A percentile compares a stretch with the other conserved stretches of the same genome.
Conservation (phyloP, 1,284 basidiomycete species). For the Apiotrichum siamense region DNA sequence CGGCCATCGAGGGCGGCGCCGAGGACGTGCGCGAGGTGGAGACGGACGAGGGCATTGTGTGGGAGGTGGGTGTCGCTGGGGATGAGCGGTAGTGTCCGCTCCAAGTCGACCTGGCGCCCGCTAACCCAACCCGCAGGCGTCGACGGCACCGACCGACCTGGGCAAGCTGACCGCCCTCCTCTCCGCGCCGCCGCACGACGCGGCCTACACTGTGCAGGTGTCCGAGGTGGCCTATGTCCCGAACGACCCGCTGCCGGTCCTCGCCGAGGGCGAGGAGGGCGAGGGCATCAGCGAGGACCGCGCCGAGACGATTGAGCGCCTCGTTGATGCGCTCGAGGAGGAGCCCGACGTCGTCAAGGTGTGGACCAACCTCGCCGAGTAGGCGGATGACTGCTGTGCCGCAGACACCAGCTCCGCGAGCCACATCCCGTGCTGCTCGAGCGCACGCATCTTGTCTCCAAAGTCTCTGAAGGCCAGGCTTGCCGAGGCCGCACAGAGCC, state of each 20-base stretch:
- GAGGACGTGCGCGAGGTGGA: slow-evolving; percentile 50
- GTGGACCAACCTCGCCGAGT: slow-evolving; percentile 43
- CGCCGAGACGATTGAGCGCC: slow-evolving; percentile 26
- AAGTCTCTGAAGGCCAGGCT: too few species aligned
- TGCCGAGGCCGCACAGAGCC: too few species aligned
- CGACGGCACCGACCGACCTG: slow-evolving; percentile 30
- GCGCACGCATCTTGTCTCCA: too few species aligned
- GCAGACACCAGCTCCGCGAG: neutral
- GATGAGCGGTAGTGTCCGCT: neutral
- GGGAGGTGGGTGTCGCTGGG: slow-evolving; percentile 21
- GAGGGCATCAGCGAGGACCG: slow-evolving; percentile 30
- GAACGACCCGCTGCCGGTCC: slow-evolving; percentile 26
- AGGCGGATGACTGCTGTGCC: neutral
- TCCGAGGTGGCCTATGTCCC: slow-evolving; percentile 39
- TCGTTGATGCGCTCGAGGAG: slow-evolving; percentile 36
- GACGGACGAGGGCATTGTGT: slow-evolving; percentile 25
- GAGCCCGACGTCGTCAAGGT: slow-evolving; percentile 42
- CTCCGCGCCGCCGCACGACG: slow-evolving; percentile 15
- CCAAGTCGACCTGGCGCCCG: too few species aligned
- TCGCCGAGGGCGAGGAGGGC: slow-evolving; percentile 13
- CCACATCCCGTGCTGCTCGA: too few species aligned
- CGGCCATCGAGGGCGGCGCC: slow-evolving; percentile 46
- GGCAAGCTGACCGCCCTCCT: slow-evolving; percentile 23
- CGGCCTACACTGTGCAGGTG: slow-evolving; percentile 22
- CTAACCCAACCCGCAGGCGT: slow-evolving; percentile 25